A percentile compares a stretch with the other conserved stretches of the same genome.
Evolutionary conservation across 1,139 yeast genomes (phyloP).

Genomic region (Zygoascus hellenicus): DNA sequence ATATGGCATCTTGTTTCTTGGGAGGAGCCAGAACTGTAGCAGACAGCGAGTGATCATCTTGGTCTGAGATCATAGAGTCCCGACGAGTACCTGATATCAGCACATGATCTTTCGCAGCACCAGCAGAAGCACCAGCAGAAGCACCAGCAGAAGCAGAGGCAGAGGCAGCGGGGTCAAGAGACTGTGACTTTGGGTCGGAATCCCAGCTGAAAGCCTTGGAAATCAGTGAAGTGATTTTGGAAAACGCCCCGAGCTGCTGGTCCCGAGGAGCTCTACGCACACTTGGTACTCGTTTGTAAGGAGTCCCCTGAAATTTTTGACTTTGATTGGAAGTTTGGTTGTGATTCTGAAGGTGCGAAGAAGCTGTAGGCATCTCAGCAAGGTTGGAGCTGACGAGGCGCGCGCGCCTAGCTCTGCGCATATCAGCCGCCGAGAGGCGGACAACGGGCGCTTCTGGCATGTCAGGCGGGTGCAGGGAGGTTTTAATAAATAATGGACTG

Average conservation of each 20-base stretch:
- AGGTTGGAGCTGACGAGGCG: slow-evolving; percentile 6
- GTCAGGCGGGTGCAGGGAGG: neutral
- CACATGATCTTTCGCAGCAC: neutral
- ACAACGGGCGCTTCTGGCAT: neutral
- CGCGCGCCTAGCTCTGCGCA: slow-evolving; percentile 4
- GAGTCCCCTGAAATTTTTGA: too few species aligned
- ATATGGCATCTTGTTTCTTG: neutral
- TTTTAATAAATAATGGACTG: neutral
- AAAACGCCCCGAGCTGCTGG: too few species aligned
- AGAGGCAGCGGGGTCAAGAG: neutral
- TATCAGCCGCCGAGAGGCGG: neutral
- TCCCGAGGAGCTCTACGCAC: too few species aligned
- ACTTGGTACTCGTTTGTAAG: too few species aligned
- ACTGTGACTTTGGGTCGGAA: neutral
- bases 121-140: neutral
- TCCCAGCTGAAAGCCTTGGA: slow-evolving; percentile 4
- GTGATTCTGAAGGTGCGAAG: too few species aligned
- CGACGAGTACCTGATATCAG: too few species aligned
- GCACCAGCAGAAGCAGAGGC: neutral
- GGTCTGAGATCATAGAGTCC: neutral
- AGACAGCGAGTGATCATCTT: neutral
- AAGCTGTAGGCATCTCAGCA: neutral
- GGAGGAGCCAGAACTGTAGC: neutral
- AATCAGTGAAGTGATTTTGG: neutral
- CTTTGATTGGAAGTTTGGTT: too few species aligned